A percentile compares a stretch with the other conserved stretches of the same genome.
Conservation (phyloP, 768 basidiomycete species). For the Piloderma croceum region DNA sequence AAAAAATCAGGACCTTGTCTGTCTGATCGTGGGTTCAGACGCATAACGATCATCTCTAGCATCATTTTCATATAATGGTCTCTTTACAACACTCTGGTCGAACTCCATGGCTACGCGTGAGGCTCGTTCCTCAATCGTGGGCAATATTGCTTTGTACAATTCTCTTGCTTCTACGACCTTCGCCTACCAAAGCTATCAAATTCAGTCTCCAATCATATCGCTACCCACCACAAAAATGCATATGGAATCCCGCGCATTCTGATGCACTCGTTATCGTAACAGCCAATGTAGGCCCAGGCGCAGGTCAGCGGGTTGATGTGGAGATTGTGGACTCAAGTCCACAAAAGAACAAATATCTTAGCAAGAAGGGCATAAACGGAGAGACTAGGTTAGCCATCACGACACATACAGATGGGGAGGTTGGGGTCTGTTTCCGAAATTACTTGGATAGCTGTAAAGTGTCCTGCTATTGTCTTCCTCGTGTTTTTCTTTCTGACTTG, state of each 20-base stretch:
- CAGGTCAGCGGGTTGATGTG: constrained; percentile 81
- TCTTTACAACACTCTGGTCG: too few species aligned
- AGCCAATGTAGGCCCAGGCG: constrained; percentile 78
- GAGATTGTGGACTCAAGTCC: constrained; percentile 89
- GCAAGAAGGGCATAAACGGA: constrained; percentile 80
- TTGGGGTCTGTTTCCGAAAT: constrained; percentile 94
- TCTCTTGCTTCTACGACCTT: background rate
- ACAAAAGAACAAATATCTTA: constrained; percentile 83
- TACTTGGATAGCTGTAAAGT: constrained; percentile 64
- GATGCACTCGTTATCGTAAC: constrained; percentile 93
- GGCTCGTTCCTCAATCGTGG: too few species aligned
- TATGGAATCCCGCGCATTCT: constrained; percentile 89
- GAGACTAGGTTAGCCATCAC: constrained; percentile 94
- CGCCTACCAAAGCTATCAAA: constrained; percentile 59
- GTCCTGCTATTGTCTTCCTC: constrained; percentile 16
- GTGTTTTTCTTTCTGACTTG: background rate
- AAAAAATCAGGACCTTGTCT: too few species aligned
- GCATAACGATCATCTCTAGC: too few species aligned
- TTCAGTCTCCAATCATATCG: constrained; percentile 70
- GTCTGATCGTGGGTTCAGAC: too few species aligned
- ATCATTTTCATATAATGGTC: too few species aligned
- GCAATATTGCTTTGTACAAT: too few species aligned
- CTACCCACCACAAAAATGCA: constrained; percentile 77
- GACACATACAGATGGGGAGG: constrained; percentile 86
- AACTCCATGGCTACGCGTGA: too few species aligned